Evolutionary conservation across 179 eudicot genomes (phyloP), one percentile per base, ranked within the genome.

Genomic region (Monotropa hypopitys): DNA sequence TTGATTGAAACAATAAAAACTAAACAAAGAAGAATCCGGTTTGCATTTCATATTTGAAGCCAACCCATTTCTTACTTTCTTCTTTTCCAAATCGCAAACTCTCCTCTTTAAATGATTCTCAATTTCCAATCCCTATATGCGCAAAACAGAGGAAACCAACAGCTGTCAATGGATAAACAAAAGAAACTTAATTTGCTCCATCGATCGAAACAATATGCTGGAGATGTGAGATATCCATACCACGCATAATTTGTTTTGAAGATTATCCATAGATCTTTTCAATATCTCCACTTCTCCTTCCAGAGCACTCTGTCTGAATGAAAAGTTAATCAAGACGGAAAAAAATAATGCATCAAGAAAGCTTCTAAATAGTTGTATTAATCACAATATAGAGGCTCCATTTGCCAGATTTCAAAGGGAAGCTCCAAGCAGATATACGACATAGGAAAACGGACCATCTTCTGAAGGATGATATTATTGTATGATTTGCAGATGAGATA

Each of bases 241-340:
- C 97, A 95, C 80, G 56, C 76, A 84, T 83, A 89, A 80, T 82
- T 90, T 89, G 87, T 78, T 87, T 81, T 88, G 94, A 70, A 89
- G 87, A 85, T 85, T 84, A 83, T 77, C 89, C 78, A 84, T 70
- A 72, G 87, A 80, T 68, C 78, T 82, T 80, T 87, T 89, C 81
- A 90, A 77, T 35, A 85, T 77, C 80, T 88, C 90, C 76, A 93
- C 73, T 83, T 92, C 92, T 81, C 86, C 88, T 84, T 88, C 88
- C 76, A 94, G 80, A 82, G 87, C 88, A 87, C 86, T 92, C 97
- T 94, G 94, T 88, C 95, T 94, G 89, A 89, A 84, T 66, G 84
- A 84, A 83, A 84, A 84, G 88, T 86, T 83, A 83, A 47, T 80
- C 80, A 50, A 79, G 76, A 82, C 65, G 75, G 65, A 68, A 68